Percentiles rank a stretch among this genome's conserved stretches.
Evolutionary conservation across 768 basidiomycete genomes (phyloP).

Genomic region (Termitomyces sp.): DNA sequence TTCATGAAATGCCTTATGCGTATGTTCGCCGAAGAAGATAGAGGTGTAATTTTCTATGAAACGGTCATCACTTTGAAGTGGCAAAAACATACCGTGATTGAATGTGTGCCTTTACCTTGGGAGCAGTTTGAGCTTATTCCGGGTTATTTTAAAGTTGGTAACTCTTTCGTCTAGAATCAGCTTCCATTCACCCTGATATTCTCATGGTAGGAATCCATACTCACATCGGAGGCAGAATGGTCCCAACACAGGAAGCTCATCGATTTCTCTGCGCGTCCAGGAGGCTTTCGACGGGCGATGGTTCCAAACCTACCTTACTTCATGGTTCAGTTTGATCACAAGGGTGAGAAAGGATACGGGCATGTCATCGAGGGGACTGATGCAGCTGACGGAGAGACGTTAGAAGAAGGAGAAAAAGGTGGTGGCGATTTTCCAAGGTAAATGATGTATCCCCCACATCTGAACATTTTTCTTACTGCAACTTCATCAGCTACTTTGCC

Average conservation of each 20-base stretch:
- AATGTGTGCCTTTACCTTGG: slow-evolving; percentile 91
- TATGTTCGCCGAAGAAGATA: slow-evolving; percentile 90
- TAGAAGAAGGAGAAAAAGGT: slow-evolving; percentile 86
- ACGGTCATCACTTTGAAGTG: slow-evolving; percentile 82
- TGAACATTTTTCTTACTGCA: background rate
- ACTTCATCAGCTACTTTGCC: slow-evolving; percentile 73
- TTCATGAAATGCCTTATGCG: slow-evolving; percentile 93
- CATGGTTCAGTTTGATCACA: slow-evolving; percentile 98
- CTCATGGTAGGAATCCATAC: slow-evolving; percentile 74
- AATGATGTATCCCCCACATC: slow-evolving; percentile 15
- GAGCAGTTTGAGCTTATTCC: slow-evolving; percentile 83
- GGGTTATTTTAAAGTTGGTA: slow-evolving; percentile 82
- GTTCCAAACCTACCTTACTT: slow-evolving; percentile 98
- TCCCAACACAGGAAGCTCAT: slow-evolving; percentile 97
- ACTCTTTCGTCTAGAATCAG: background rate
- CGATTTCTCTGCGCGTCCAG: slow-evolving; percentile 84
- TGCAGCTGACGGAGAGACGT: slow-evolving; percentile 31
- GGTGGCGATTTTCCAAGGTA: slow-evolving; percentile 89
- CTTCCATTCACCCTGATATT: background rate
- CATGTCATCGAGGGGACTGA: slow-evolving; percentile 93
- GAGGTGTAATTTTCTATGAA: slow-evolving; percentile 94
- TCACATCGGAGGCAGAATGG: slow-evolving; percentile 94
- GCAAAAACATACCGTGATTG: slow-evolving; percentile 91
- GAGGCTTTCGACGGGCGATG: slow-evolving; percentile 93
- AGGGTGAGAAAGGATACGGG: slow-evolving; percentile 96